These are phyloP conservation scores for Colletotrichum graminicola DNA, from an alignment of 2,329 filamentous ascomycete species.

Conservation along the genomic window DNA sequence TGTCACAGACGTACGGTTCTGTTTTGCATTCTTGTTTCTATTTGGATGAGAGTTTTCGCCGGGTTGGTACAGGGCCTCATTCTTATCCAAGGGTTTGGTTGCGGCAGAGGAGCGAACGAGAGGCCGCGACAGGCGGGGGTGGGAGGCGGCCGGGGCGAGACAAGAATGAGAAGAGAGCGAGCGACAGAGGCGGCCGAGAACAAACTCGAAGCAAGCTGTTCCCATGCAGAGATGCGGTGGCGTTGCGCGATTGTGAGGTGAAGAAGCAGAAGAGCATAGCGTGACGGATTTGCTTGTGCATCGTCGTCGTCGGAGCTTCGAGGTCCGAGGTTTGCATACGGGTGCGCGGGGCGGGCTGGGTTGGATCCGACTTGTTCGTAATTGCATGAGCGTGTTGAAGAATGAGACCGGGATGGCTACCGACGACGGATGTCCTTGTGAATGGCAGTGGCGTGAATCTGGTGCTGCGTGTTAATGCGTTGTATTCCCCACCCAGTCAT, in stretches of 20 bases:
- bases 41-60: constrained; percentile 33
- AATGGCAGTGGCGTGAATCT: background rate
- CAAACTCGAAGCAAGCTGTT: constrained; percentile 28
- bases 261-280: background rate
- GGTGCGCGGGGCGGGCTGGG: constrained; percentile 20
- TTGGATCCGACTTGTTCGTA: constrained; percentile 20
- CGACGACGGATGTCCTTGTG: background rate
- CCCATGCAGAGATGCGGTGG: constrained; percentile 1
- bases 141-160: background rate
- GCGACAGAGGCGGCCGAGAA: constrained; percentile 1
- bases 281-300: constrained; percentile 13
- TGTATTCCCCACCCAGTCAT: background rate
- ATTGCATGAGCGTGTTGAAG: constrained; percentile 32
- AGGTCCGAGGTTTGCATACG: constrained; percentile 21
- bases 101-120: background rate
- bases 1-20: constrained; percentile 26
- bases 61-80: constrained; percentile 14
- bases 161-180: background rate
- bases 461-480: background rate
- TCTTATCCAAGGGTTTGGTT: constrained; percentile 1
- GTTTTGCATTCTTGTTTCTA: constrained; percentile 35
- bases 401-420: constrained; percentile 2
- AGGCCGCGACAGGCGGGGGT: background rate
- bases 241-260: constrained; percentile 7
- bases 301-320: constrained; percentile 9